phyloP scores from a whole-genome alignment of 2,329 filamentous ascomycete genomes.

The Alternaria brassicae region DNA sequence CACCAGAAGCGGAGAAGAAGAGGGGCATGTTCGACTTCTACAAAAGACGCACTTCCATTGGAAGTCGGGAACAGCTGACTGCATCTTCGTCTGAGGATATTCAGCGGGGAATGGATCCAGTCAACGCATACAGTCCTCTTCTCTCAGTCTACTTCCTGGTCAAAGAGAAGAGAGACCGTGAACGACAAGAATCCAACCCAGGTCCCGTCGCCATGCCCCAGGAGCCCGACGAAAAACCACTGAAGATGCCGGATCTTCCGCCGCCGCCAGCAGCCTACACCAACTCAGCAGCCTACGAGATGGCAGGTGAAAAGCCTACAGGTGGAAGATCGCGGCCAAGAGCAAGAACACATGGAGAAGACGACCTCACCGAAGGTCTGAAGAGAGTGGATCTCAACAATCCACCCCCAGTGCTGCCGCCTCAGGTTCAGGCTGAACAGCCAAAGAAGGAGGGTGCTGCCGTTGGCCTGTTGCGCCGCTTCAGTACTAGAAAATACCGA shows the following conservation, averaged over 20 bases:
- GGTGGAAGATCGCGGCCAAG: conserved; percentile 83
- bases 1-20: conserved; percentile 73
- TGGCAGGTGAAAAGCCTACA: conserved; percentile 86
- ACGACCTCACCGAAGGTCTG: conserved; percentile 78
- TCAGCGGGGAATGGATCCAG: conserved; percentile 80
- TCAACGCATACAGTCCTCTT: conserved; percentile 92
- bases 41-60: conserved; percentile 87
- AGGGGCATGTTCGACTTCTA: conserved; percentile 97
- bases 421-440: conserved; percentile 55
- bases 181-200: conserved; percentile 67
- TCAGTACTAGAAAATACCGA: conserved; percentile 83
- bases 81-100: conserved; percentile 87
- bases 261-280: conserved; percentile 88
- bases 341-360: conserved; percentile 92
- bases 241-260: conserved; percentile 75
- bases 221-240: conserved; percentile 62
- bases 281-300: conserved; percentile 82
- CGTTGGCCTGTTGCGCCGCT: conserved; percentile 81
- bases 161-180: conserved; percentile 89
- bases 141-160: conserved; percentile 96
- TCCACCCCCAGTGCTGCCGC: conserved; percentile 60
- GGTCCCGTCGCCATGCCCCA: conserved; percentile 65
- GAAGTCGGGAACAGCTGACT: conserved; percentile 83
- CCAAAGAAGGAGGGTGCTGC: conserved; percentile 88
- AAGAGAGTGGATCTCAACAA: conserved; percentile 68